Evolutionary conservation across 2,329 filamentous ascomycete genomes (phyloP).

Genomic region (Chalara sp.): DNA sequence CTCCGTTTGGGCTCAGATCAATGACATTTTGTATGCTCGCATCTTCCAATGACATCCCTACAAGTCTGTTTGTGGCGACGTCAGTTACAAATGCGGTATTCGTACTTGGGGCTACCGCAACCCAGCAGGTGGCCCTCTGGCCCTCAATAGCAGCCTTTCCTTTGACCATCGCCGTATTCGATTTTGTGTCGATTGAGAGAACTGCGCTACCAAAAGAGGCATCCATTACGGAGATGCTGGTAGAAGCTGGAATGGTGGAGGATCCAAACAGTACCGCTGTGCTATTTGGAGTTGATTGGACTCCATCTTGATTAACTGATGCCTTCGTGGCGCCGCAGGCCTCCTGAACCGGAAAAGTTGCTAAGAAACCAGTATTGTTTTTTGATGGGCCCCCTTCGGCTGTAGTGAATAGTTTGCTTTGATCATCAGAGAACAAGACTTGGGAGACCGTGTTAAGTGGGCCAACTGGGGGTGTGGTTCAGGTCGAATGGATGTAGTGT

Average conservation of each 20-base stretch:
- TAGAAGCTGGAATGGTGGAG: constrained; percentile 35
- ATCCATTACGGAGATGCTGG: constrained; percentile 44
- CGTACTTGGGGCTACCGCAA: constrained; percentile 39
- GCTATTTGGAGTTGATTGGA: constrained; percentile 39
- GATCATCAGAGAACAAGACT: constrained; percentile 50
- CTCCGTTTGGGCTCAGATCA: constrained; percentile 37
- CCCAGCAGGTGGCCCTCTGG: constrained; percentile 56
- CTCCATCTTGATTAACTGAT: constrained; percentile 21
- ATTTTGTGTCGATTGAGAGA: constrained; percentile 38
- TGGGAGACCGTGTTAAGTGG: constrained; percentile 55
- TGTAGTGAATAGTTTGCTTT: constrained; percentile 43
- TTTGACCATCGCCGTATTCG: constrained; percentile 31
- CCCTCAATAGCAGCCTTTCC: constrained; percentile 31
- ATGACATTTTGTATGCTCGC: constrained; percentile 40
- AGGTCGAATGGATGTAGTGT: constrained; percentile 40
- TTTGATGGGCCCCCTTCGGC: constrained; percentile 51
- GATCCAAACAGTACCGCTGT: constrained; percentile 53
- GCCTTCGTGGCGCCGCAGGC: constrained; percentile 1
- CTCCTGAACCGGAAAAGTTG: constrained; percentile 37
- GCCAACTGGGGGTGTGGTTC: constrained; percentile 46
- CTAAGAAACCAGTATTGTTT: constrained; percentile 51
- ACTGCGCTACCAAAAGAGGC: constrained; percentile 50
- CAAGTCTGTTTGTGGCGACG: constrained; percentile 41
- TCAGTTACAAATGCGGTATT: constrained; percentile 53
- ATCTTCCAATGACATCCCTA: constrained; percentile 42